Evolutionary conservation across 2,329 filamentous ascomycete species (phyloP), one percentile per base, ranked within the genome.

Genomic region (Venturia carpophila): DNA sequence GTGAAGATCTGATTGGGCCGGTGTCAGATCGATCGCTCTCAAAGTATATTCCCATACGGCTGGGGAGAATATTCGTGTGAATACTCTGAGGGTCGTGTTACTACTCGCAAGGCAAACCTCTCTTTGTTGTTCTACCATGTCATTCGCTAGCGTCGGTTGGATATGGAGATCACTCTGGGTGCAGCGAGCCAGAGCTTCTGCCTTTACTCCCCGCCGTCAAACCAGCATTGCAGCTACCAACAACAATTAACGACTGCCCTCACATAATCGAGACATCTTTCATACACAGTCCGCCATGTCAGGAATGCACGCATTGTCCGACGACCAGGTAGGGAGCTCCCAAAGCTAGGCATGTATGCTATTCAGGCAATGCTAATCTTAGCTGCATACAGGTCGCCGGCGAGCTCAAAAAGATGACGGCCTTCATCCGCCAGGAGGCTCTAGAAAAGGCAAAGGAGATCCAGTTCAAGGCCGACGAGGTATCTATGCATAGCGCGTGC

Each of bases 391-490:
- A 97, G 92, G 94, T 99, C 84, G 88, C 90, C 80, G 88, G 91
- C 80, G 94, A 99, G 87, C 90, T 99, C 80, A 92, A 91, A 84
- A 99, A 99, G 86, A 99, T 99, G 94, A 97, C 94, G 67, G 93
- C 92, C 76, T 99, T 99, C 86, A 99, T 99, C 87, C 91, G 92
- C 79, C 94, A 97, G 81, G 94, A 99, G 82, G 94, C 94, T 67
- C 85, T 89, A 74, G 94, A 99, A 77, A 99, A 99, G 80, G 92
- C 92, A 73, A 90, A 90, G 76, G 94, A 99, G 80, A 97, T 99
- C 79, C 87, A 94, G 75, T 89, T 97, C 81, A 97, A 97, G 81
- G 94, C 94, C 78, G 92, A 97, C 82, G 92, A 97, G 79, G 52
- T 58, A 15, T 37, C n/a, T 58, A 13, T 58, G 27, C 5, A 58